Base-by-base conservation (phyloP, 2,329 filamentous ascomycete species). In the Aureobasidium sp. region DNA sequence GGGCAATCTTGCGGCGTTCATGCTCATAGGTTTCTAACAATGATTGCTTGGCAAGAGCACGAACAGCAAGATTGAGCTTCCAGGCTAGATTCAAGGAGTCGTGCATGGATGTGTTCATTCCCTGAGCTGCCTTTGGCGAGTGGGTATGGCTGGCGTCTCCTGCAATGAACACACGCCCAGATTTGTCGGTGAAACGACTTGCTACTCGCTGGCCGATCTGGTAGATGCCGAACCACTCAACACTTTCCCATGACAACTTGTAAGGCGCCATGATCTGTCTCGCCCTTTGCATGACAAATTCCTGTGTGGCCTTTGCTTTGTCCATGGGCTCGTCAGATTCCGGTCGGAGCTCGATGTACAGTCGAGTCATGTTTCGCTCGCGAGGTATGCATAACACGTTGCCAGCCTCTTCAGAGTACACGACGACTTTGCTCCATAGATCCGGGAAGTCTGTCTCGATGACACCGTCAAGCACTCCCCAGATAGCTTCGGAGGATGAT, bases 371-470 rank as follows among this genome's bases (percentile, higher is more conserved):
- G 68, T 88, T 87, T 45, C 85, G 79, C 71, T 90, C 87, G 42
- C 87, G 82, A 5, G 88, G 88, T 59, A 90, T 86, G 71, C 88
- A 87, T n/a, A 90, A 78, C 49, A 90, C 84, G 0, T 86, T 88
- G 3, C 87, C 87, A 48, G 84, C 79, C 62, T 83, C 79, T 64
- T 89, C 83, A 2, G 84, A 86, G 65, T 86, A 86, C 8, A 89
- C 79, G 0, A 88, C 81, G 0, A 86, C 85, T 74, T 90, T 90
- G 71, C 84, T 87, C 86, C 86, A 90, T 53, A 90, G 82, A 67
- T 90, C 87, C 1, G 87, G 87, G 66, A 90, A 90, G 69, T 89
- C 81, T 8, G 87, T 90, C 47, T 87, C 83, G 10, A 90, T 73
- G 69, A 85, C 83, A 66, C 86, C 87, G 70, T 90, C 87, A 3